Evolutionary conservation across 2,329 filamentous ascomycete species (phyloP).

Genomic region (Aspergillus arachidicola): DNA sequence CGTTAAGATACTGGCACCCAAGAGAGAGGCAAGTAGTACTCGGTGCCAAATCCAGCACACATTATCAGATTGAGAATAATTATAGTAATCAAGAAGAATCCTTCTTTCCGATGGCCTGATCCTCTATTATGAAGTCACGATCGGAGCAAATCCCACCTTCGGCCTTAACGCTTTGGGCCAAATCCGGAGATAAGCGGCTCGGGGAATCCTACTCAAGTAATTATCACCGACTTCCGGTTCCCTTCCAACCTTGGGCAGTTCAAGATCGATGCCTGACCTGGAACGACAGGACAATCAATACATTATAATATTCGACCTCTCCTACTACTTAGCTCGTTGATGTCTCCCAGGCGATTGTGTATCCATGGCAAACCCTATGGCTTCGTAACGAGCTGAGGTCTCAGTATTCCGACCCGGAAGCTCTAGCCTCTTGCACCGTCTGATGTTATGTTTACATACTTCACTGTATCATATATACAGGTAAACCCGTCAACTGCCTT

Average conservation of each 20-base stretch:
- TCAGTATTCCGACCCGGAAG: not conserved
- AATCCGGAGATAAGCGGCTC: not conserved
- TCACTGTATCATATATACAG: not conserved
- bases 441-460: not conserved
- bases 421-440: not conserved
- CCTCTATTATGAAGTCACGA: not conserved
- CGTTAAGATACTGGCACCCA: not conserved
- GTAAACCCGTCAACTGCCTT: not conserved
- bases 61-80: not conserved
- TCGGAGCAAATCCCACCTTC: not conserved
- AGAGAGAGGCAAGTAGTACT: not conserved
- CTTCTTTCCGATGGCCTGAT: slow-evolving; percentile 3
- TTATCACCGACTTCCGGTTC: not conserved
- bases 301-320: no score
- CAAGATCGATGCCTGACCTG: not conserved
- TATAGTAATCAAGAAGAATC: not conserved
- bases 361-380: no score
- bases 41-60: not conserved
- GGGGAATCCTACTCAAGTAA: not conserved
- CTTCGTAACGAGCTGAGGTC: no score
- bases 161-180: not conserved
- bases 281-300: not conserved
- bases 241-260: not conserved
- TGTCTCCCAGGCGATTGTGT: no score
- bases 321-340: no score